These are phyloP conservation scores for Debaryomycetaceae sp. DNA, from an alignment of 1,139 yeast species.

Conservation along the genomic window DNA sequence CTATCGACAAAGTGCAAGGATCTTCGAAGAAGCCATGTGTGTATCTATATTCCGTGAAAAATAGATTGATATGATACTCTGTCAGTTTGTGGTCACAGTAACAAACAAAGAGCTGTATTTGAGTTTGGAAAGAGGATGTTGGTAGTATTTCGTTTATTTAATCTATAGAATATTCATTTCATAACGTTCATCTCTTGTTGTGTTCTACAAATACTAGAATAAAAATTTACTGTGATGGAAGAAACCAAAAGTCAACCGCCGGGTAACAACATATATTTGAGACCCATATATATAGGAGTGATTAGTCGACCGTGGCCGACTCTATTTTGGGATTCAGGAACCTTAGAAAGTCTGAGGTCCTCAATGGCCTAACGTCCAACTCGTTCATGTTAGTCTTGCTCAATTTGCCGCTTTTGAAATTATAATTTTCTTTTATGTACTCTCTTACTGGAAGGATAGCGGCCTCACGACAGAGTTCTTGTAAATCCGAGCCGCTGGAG, in stretches of 20 bases:
- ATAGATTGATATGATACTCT: too few species aligned
- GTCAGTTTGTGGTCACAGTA: too few species aligned
- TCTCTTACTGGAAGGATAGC: constrained; percentile 89
- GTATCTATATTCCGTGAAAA: too few species aligned
- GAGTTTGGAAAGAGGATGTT: not conserved
- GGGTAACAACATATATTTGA: constrained; percentile 1
- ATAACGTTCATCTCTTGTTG: not conserved
- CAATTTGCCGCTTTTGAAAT: constrained; percentile 41
- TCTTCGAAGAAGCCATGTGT: constrained; percentile 64
- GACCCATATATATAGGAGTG: not conserved
- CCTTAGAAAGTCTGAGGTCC: constrained; percentile 44
- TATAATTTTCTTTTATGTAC: constrained; percentile 53
- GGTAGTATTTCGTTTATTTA: constrained; percentile 3
- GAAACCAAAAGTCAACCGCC: not conserved
- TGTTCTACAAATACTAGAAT: not conserved
- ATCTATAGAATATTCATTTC: not conserved
- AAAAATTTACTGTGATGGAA: not conserved
- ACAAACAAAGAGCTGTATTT: too few species aligned
- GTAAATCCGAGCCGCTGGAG: constrained; percentile 84
- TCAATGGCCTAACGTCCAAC: constrained; percentile 42
- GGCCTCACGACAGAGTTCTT: constrained; percentile 90
- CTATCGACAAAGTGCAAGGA: constrained; percentile 53
- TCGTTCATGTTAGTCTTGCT: constrained; percentile 19
- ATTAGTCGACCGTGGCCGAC: constrained; percentile 29
- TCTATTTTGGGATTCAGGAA: constrained; percentile 31